Conservation (phyloP, 2,329 filamentous ascomycete genomes). For the Pestalotiopsis sp. region DNA sequence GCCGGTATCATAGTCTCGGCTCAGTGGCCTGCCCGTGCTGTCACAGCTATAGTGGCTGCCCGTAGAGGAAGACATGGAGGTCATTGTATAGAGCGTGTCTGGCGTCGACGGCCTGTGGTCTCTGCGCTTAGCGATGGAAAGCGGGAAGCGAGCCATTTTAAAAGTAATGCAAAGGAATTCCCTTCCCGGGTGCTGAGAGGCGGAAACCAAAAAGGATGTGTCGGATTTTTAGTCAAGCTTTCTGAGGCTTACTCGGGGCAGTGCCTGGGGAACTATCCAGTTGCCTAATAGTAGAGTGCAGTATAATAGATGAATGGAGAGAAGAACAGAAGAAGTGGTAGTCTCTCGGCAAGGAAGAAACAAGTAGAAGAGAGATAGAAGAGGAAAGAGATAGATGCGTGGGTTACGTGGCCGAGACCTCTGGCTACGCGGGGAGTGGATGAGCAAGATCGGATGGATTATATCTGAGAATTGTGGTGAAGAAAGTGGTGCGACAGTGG, state of each 20-base stretch:
- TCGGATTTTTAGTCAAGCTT: constrained; percentile 2
- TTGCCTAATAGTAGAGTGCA: not conserved
- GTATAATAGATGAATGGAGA: not conserved
- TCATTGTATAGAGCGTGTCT: constrained; percentile 24
- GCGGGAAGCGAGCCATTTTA: constrained; percentile 8
- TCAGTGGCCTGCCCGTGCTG: constrained; percentile 18
- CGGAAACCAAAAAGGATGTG: not conserved
- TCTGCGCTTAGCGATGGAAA: constrained; percentile 9
- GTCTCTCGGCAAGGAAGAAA: not conserved
- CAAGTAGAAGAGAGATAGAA: not conserved
- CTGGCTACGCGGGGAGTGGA: not conserved
- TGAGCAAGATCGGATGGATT: not conserved
- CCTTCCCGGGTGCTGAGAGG: not conserved
- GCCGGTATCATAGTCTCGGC: constrained; percentile 32
- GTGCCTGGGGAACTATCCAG: not conserved
- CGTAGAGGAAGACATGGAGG: constrained; percentile 22
- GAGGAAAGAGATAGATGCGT: not conserved
- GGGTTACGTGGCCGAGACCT: not conserved
- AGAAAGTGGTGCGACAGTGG: constrained; percentile 3
- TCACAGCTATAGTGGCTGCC: constrained; percentile 22
- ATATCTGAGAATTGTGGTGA: not conserved
- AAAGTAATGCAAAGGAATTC: not conserved
- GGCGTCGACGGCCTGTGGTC: not conserved
- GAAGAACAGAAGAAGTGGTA: not conserved
- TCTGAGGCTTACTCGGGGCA: constrained; percentile 6